Evolutionary conservation across 768 basidiomycete genomes (phyloP), one percentile per base, ranked within the genome.

Genomic region (Pisolithus orientalis): DNA sequence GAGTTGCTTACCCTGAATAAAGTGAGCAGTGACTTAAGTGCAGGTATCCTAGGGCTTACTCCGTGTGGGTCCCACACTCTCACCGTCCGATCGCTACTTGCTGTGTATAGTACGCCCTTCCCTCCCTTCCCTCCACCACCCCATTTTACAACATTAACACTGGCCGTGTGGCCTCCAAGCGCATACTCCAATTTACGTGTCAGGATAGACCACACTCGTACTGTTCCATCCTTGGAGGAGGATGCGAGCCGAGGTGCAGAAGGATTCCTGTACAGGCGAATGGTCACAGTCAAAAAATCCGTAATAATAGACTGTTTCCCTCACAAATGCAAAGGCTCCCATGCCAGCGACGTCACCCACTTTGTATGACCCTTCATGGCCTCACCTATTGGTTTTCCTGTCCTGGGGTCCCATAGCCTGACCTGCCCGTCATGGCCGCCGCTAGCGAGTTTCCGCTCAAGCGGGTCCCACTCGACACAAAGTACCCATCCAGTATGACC

Each of bases 401-500:
- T 86, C 64, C 87, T 90, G 13, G 93, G 94, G 60, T 96, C 89
- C 96, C 95, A 99, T 53, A 98, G 68, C 47, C 93, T 76, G 55
- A 93, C 90, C 61, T 93, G 88, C 16, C 91, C 90, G 67, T 99
- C 94, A 63, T 97, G 87, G 0, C 94, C 94, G 1, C 96, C 96
- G 4, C 90, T 93, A 0, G 94, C 95, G 13, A 98, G 71, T 60
- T 84, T 86, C 42, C 93, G 74, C 64, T 97, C 94, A 76, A 90
- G 79, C 0, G 90, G 89, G 61, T 97, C 94, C 94, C 95, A 99
- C 63, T 97, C 96, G 5, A 94, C 90, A 59, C 93, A 97, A 2
- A 98, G 77, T 1, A 99, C 93, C 95, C 94, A 97, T 0, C 94
- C 94, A 58, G 84, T 83, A 63, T 99, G 96, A 0, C 96, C 96